Evolutionary conservation across 2,329 filamentous ascomycete genomes (phyloP), one percentile per base, ranked within the genome.

Genomic region (Fusarium sp.): DNA sequence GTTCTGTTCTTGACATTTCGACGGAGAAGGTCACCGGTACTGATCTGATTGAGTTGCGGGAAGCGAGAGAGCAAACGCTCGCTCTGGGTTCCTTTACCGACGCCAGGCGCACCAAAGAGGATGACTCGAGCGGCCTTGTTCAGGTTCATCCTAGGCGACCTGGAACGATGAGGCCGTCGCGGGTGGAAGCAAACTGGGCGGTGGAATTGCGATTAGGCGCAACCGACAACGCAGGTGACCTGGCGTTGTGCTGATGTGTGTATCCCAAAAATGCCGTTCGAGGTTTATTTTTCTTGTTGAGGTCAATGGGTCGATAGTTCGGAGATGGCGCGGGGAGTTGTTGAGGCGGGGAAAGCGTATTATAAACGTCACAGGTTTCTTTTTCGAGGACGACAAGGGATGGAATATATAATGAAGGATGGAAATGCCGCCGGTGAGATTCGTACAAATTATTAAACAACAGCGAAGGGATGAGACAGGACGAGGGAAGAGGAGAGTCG

Each of bases 61-160:
- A 96, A 99, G 71, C 92, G 89, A 72, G 90, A 84, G 71, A 98
- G 89, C 66, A 99, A 84, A 65, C 96, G 89, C 79, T 97, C 92
- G 51, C 93, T 93, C 82, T 99, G 96, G 4, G 96, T 99, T 67
- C 95, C 96, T 80, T 99, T 99, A 67, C 96, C 96, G 58, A 97
- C 96, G 60, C 94, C 94, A n/a, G 96, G 96, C 52, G 95, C 94
- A 73, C 96, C 96, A 73, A 99, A 88, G 71, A 99, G 88, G 76
- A 99, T 98, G 68, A 98, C 90, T 67, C 96, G 92, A 55, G 96
- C 96, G 59, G 96, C 95, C 81, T 86, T 90, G 70, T 85, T 87
- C 75, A 96, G 87, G 81, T 88, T 85, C 88, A 90, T 90, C 68
- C 75, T 76, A 72, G 59, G 70, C 67, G 64, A 71, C 65, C 61